phyloP scores from a whole-genome alignment of 2,329 filamentous ascomycete species.

The Aspergillus brasiliensis region DNA sequence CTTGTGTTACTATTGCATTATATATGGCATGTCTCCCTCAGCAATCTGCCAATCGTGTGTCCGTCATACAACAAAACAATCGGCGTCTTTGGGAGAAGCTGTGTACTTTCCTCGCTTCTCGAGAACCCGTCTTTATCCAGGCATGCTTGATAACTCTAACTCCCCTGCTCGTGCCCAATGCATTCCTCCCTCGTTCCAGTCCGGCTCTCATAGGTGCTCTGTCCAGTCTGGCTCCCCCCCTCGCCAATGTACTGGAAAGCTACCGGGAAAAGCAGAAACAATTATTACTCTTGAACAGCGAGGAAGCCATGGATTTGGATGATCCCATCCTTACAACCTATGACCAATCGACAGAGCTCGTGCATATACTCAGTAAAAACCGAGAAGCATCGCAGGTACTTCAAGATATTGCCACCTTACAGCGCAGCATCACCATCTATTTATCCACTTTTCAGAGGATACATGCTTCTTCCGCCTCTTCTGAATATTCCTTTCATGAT shows the following conservation, averaged over 20 bases:
- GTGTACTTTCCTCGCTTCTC: conserved; percentile 34
- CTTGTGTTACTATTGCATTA: conserved; percentile 48
- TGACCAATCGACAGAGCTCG: conserved; percentile 24
- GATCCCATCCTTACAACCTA: conserved; percentile 34
- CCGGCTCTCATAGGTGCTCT: conserved; percentile 28
- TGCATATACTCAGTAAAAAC: conserved; percentile 31
- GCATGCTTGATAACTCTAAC: conserved; percentile 37
- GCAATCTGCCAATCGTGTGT: conserved; percentile 31
- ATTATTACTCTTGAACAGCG: conserved; percentile 10
- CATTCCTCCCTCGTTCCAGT: conserved; percentile 18
- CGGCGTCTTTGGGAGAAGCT: conserved; percentile 37
- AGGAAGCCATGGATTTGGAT: conserved; percentile 49
- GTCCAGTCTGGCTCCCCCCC: conserved; percentile 27
- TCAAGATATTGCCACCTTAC: conserved; percentile 37
- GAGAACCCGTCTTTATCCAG: conserved; percentile 32
- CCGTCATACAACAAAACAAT: conserved; percentile 32
- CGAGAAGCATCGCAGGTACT: conserved; percentile 36
- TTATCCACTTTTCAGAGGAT: conserved; percentile 33
- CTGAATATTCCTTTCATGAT: conserved; percentile 1
- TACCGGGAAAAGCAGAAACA: conserved; percentile 26
- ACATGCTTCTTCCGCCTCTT: conserved; percentile 9
- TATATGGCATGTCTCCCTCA: conserved; percentile 39
- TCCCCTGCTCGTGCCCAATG: conserved; percentile 32
- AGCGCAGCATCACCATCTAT: conserved; percentile 39
- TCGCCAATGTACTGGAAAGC: conserved; percentile 36